These are phyloP conservation scores for Melanopsichium pennsylvanicum DNA, from an alignment of 1,284 basidiomycete species.

Conservation along the genomic window DNA sequence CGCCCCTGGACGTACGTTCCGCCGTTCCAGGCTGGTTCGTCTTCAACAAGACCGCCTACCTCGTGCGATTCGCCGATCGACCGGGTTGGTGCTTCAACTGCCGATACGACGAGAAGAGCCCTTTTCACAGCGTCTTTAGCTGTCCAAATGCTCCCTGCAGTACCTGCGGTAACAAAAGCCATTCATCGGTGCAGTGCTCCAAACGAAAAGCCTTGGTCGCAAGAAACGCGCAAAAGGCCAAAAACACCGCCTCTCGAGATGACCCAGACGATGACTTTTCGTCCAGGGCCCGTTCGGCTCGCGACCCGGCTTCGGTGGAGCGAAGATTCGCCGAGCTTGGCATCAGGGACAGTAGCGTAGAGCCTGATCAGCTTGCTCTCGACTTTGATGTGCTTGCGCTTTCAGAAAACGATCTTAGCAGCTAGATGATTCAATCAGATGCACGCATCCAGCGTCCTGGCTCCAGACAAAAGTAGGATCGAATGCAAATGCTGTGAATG, in stretches of 20 bases:
- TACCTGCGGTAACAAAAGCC: slow-evolving; percentile 13
- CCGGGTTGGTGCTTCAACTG: slow-evolving; percentile 33
- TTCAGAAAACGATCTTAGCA: slow-evolving; percentile 17
- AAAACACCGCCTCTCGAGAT: not conserved
- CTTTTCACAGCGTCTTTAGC: slow-evolving; percentile 24
- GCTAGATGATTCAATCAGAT: no score
- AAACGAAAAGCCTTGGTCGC: slow-evolving; percentile 13
- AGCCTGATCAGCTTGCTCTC: slow-evolving; percentile 23
- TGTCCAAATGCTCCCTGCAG: slow-evolving; percentile 13
- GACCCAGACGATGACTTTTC: slow-evolving; percentile 1
- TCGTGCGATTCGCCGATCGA: slow-evolving; percentile 24
- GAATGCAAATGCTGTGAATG: no score
- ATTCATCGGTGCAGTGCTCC: slow-evolving; percentile 14
- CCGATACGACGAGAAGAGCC: slow-evolving; percentile 8
- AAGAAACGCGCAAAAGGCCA: slow-evolving; percentile 5
- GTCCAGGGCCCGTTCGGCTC: not conserved
- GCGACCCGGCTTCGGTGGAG: slow-evolving; percentile 21
- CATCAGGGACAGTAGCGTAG: slow-evolving; percentile 14
- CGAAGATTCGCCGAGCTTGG: slow-evolving; percentile 26
- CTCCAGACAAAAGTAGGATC: no score
- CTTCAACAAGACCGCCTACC: slow-evolving; percentile 15
- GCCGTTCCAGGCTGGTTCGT: slow-evolving; percentile 28
- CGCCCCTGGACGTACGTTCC: slow-evolving; percentile 9
- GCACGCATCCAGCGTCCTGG: no score
- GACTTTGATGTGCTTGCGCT: slow-evolving; percentile 31